These are phyloP conservation scores for Crocinoboletus sp. DNA, from an alignment of 1,284 basidiomycete genomes.

Conservation along the genomic window DNA sequence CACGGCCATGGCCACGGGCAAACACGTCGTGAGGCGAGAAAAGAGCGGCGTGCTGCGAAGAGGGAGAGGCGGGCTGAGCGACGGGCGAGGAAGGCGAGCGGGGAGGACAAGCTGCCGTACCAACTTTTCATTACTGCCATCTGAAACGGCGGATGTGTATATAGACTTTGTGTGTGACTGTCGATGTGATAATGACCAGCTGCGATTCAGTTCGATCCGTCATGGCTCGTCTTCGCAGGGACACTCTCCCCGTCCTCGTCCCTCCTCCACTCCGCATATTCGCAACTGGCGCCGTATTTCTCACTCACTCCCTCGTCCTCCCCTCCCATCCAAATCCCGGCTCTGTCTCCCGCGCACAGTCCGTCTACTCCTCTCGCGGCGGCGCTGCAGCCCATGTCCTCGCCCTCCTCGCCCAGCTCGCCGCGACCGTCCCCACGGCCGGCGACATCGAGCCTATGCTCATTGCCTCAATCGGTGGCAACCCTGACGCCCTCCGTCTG, in stretches of 20 bases:
- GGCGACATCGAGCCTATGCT: constrained; percentile 58
- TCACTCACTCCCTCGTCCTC: constrained; percentile 64
- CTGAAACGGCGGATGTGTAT: no score
- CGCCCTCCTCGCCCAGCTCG: constrained; percentile 66
- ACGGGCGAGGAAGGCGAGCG: constrained; percentile 12
- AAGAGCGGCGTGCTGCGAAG: constrained; percentile 10
- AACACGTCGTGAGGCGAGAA: constrained; percentile 8
- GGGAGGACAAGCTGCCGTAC: constrained; percentile 21
- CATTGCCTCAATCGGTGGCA: constrained; percentile 69
- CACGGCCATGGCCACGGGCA: background rate
- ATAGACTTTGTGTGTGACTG: no score
- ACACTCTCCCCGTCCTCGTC: constrained; percentile 31
- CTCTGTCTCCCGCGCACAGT: constrained; percentile 60
- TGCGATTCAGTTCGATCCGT: background rate
- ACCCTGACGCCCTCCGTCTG: constrained; percentile 60
- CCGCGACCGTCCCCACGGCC: constrained; percentile 12
- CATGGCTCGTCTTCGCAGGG: constrained; percentile 34
- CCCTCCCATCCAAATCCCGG: constrained; percentile 57
- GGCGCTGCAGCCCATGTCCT: constrained; percentile 68
- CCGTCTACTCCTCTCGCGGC: constrained; percentile 59
- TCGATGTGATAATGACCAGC: background rate
- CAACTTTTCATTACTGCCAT: constrained; percentile 17
- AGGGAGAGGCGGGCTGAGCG: constrained; percentile 13
- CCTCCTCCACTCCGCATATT: constrained; percentile 48
- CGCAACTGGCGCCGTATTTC: constrained; percentile 72